Conservation (phyloP, 1,139 yeast species). For the Lodderomyces orthopsilosis region DNA sequence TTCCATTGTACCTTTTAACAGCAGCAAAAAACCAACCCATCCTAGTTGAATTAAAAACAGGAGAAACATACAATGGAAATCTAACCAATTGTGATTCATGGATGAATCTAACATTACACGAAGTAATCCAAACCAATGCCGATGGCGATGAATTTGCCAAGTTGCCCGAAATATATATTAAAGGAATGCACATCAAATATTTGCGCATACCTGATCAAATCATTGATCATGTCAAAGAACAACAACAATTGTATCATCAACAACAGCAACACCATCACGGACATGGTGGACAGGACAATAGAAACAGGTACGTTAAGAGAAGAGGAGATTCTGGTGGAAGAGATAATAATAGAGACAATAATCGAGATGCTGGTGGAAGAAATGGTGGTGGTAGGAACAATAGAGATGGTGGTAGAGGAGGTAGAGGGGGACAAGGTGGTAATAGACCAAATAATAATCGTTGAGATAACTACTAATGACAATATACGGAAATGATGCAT, state of each 20-base stretch:
- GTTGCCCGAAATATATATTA: slow-evolving; percentile 74
- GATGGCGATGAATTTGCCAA: slow-evolving; percentile 67
- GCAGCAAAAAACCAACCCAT: slow-evolving; percentile 90
- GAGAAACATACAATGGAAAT: slow-evolving; percentile 85
- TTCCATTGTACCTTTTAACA: slow-evolving; percentile 85
- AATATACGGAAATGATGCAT: not conserved
- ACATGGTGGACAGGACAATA: slow-evolving; percentile 39
- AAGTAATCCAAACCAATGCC: slow-evolving; percentile 73
- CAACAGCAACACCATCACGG: slow-evolving; percentile 22
- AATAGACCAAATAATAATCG: slow-evolving; percentile 7
- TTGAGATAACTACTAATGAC: slow-evolving; percentile 6
- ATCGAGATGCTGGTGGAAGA: slow-evolving; percentile 17
- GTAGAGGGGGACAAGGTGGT: slow-evolving; percentile 6
- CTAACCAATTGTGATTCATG: slow-evolving; percentile 86
- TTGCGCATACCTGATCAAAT: slow-evolving; percentile 51
- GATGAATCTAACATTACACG: slow-evolving; percentile 87
- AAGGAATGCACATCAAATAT: slow-evolving; percentile 70
- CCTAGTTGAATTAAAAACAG: slow-evolving; percentile 87
- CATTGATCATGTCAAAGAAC: slow-evolving; percentile 80
- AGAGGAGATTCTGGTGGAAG: slow-evolving; percentile 23
- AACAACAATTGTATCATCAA: slow-evolving; percentile 17
- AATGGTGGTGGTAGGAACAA: slow-evolving; percentile 3
- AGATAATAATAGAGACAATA: slow-evolving; percentile 14
- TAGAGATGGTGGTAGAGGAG: slow-evolving; percentile 9
- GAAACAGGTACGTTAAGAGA: slow-evolving; percentile 3